A percentile compares a stretch with the other conserved stretches of the same genome.
phyloP scores from a whole-genome alignment of 2,329 filamentous ascomycete species.

The Colletotrichum zoysiae region DNA sequence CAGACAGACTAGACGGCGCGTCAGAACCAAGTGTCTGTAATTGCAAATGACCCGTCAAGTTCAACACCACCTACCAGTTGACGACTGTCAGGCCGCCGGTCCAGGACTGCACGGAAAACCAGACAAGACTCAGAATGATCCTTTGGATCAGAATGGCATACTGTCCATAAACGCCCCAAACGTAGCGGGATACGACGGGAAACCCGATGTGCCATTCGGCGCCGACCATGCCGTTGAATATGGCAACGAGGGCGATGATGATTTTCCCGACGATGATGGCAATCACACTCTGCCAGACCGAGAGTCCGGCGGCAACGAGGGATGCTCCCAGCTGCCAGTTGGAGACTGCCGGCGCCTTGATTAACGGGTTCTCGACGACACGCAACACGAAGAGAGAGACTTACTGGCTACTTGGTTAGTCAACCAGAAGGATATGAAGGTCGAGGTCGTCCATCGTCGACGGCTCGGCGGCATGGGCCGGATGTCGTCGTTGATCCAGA shows the following conservation, averaged over 20 bases:
- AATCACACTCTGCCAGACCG: constrained; percentile 37
- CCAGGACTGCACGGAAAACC: constrained; percentile 54
- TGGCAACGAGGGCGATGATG: constrained; percentile 36
- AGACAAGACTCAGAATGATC: constrained; percentile 55
- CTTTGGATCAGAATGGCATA: constrained; percentile 55
- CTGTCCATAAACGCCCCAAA: constrained; percentile 57
- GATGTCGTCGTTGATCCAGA: constrained; percentile 43
- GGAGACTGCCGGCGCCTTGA: constrained; percentile 9
- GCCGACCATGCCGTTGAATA: constrained; percentile 31
- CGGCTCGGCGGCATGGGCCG: constrained; percentile 38
- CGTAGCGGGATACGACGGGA: constrained; percentile 54
- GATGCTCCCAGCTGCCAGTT: constrained; percentile 38
- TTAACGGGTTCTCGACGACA: background rate
- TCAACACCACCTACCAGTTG: constrained; percentile 21
- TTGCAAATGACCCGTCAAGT: fast-evolving
- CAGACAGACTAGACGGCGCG: constrained; percentile 42
- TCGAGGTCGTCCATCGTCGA: constrained; percentile 35
- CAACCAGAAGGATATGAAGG: constrained; percentile 42
- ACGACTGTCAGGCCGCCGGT: constrained; percentile 45
- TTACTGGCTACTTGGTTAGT: constrained; percentile 36
- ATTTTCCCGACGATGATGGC: constrained; percentile 35
- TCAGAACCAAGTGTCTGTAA: background rate
- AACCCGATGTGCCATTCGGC: constrained; percentile 57
- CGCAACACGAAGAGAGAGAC: background rate
- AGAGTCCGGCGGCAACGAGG: constrained; percentile 28